A percentile compares a stretch with the other conserved stretches of the same genome.
These are phyloP conservation scores for Ustulina deusta DNA, from an alignment of 2,329 filamentous ascomycete genomes.

Conservation along the genomic window DNA sequence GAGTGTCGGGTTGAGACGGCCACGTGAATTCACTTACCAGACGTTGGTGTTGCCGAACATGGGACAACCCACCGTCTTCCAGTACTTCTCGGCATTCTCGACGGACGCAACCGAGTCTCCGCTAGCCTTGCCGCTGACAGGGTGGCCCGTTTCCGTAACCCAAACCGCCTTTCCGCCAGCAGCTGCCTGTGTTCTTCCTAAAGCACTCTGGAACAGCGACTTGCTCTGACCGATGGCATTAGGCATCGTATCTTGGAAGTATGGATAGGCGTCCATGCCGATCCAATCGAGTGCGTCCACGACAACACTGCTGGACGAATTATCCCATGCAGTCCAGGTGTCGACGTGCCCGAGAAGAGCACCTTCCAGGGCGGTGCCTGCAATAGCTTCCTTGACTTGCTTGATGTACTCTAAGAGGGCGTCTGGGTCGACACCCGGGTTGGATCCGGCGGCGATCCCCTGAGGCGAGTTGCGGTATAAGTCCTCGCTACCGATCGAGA, in stretches of 20 bases:
- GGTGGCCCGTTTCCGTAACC: constrained; percentile 92
- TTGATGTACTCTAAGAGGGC: constrained; percentile 77
- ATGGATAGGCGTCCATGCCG: constrained; percentile 87
- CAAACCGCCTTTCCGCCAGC: constrained; percentile 78
- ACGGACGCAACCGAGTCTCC: constrained; percentile 72
- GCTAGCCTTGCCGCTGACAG: constrained; percentile 74
- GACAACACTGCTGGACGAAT: constrained; percentile 77
- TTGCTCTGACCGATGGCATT: constrained; percentile 75
- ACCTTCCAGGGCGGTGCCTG: constrained; percentile 68
- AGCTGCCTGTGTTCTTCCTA: constrained; percentile 68
- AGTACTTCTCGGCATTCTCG: constrained; percentile 82
- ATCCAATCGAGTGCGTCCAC: constrained; percentile 80
- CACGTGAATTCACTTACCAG: constrained; percentile 62
- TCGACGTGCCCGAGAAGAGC: constrained; percentile 85
- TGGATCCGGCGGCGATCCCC: constrained; percentile 72
- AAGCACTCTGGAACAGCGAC: constrained; percentile 75
- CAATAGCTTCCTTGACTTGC: constrained; percentile 72
- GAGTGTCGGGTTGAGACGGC: background rate
- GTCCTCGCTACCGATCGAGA: constrained; percentile 89
- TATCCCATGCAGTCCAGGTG: constrained; percentile 85
- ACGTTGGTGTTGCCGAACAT: constrained; percentile 73
- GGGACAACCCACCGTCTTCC: constrained; percentile 81
- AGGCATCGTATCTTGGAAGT: constrained; percentile 77
- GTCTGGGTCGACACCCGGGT: constrained; percentile 71
- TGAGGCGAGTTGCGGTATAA: constrained; percentile 82